Base-by-base conservation (phyloP, 768 basidiomycete species). In the Suillus ampliporus region DNA sequence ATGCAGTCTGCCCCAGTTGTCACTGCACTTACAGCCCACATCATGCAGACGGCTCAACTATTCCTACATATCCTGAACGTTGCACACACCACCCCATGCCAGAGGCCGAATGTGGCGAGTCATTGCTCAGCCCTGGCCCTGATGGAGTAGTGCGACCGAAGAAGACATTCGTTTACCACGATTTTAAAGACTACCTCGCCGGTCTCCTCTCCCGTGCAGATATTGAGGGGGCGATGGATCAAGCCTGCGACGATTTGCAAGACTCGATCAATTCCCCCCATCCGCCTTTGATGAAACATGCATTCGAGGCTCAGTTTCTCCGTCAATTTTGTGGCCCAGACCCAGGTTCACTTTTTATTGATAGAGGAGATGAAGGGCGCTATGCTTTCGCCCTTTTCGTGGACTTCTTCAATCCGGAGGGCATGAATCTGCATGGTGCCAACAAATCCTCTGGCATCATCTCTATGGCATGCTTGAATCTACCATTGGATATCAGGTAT, bases 361-460 rank as follows among this genome's bases (percentile, higher is more conserved):
- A 58, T 35, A 26, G 17, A 48, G 58, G 58, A 19, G 31, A 60
- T 35, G 70, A 74, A 47, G 72, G 69, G 31, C 31, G 6, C 31
- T 31, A 31, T 31, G 31, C 31, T 31, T 31, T 31, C 31, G 31
- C 31, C 31, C 66, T 80, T 3, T 62, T 63, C 41, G 57, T 75
- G 6, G 76, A 82, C 59, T 77, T 68, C 58, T 80, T 80, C 69
- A 79, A 80, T 57, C 74, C 76, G 0, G 61, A 62, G 21, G 63
- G 63, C 0, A 76, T 74, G 64, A 74, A 67, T 35, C 15, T 44
- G 31, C 62, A 67, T 4, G 74, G 76, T 13, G 76, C 76, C 34
- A 64, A 65, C 23, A 57, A 65, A 1, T 77, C 74, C 4, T 60
- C 73, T 13, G 76, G 78, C 4, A 65, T 71, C 0, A 72, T 80